Base-by-base conservation (phyloP, 148 eudicot genomes). In the Chenopodium album region DNA sequence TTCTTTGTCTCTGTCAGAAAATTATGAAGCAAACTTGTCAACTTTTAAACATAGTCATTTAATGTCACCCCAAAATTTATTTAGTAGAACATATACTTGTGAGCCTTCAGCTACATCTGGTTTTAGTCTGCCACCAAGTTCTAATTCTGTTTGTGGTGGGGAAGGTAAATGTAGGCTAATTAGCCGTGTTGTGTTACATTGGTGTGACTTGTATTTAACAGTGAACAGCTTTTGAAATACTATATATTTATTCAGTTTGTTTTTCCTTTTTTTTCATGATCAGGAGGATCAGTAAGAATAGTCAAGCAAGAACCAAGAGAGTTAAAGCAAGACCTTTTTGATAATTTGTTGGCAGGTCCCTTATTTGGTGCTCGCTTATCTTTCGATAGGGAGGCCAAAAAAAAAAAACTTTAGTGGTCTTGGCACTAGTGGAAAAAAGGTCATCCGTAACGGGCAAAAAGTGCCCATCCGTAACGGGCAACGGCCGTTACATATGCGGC, bases 301-400 rank as follows among this genome's bases (percentile, higher is more conserved):
- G 48, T 84, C 71, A 79, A 84, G 83, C 82, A 68, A 75, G 86
- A 75, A 76, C 64, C 73, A 48, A 4, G 7, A 41, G 76, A 32
- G 6, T 63, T 65, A 17, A 67, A 52, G 31, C 85, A 50, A 78
- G 72, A 54, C 22, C 17, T 65, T 32, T 56, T 28, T 63, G 63
- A 28, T n/a, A 69, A 72, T 63, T 78, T 41, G 10, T 59, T 16
- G 22, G 66, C 26, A 7, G 54, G 16, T 64, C 7, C 54, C 54
- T 7, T 12, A 7, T 50, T 50, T 50, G 54, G 54, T 10, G 4
- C 9, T 50, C 7, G 9, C 54, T 50, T 50, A 12, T 50, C 54
- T 50, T 50, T 50, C 13, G 3, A 29, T 52, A 63, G 50, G 75
- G 34, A 67, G 71, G 22, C 65, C 65, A 32, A 72, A 28, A 64